Evolutionary conservation across 306 rosid species (phyloP), one percentile per base, ranked within the genome.

Genomic region (Glycine tomentella): DNA sequence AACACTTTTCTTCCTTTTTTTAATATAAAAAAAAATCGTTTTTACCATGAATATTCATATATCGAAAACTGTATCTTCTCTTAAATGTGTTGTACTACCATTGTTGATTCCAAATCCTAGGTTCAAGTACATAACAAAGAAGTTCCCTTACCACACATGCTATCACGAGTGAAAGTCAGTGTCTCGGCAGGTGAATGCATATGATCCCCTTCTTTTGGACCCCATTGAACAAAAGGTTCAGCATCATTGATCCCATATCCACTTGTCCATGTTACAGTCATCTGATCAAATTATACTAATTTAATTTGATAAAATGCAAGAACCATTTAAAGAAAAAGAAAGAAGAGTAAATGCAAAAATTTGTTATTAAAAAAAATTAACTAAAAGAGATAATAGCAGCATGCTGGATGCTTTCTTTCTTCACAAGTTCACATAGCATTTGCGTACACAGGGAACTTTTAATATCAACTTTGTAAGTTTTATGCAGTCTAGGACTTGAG

Each of bases 191-290:
- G 90, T 15, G 97, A 91, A 84, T 20, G 75, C 67, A 65, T 75
- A 75, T 10, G 86, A 70, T 87, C 84, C 61, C 78, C 90, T 63
- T 94, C 98, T 80, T 87, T 89, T 45, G 78, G 87, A 82, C 91
- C 90, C 97, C 97, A 95, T 80, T 89, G 89, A 74, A 92, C 90
- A 55, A 95, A 89, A 80, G 98, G 92, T 56, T 83, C 88, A 33
- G 98, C 98, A 82, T 90, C 92, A 48, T 53, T 53, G 34, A 72
- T 88, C 72, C 87, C 90, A 83, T 89, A 92, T 87, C 98, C 98
- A 57, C 98, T 95, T 67, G 98, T 92, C 98, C 98, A 95, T 82
- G 97, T 92, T 75, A 92, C 95, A 34, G 95, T 90, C 89, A 92
- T 95, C 97, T 92, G 88, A 56, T 69, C 73, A 59, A 72, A 31